Conservation (phyloP, 176 grass and related monocot genomes). For the Triticum turgidum region DNA sequence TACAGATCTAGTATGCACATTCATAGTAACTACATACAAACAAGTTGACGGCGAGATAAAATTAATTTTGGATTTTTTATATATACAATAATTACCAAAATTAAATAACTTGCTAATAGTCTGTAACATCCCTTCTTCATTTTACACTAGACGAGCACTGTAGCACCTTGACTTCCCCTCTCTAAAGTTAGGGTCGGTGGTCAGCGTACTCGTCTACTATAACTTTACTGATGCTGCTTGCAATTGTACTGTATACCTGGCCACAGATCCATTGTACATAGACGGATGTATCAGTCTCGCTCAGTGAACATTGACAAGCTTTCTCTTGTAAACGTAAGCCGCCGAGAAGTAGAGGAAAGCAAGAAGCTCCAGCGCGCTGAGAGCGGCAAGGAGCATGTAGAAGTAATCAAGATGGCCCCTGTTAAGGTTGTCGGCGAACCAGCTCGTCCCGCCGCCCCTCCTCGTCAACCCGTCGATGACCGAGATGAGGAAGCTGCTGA, state of each 20-base stretch:
- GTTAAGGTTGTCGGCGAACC: conserved; percentile 57
- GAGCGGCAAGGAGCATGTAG: conserved; percentile 49
- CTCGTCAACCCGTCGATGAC: conserved; percentile 32
- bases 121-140: too few relatives aligned
- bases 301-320: neutral
- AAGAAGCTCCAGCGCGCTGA: conserved; percentile 35
- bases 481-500: conserved; percentile 55
- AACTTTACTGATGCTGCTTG: too few relatives aligned
- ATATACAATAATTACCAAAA: too few relatives aligned
- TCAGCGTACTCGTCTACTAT: too few relatives aligned
- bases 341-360: conserved; percentile 37
- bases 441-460: conserved; percentile 36
- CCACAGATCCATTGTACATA: neutral
- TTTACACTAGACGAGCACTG: too few relatives aligned
- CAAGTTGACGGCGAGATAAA: too few relatives aligned
- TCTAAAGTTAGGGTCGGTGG: too few relatives aligned
- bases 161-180: too few relatives aligned
- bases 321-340: conserved; percentile 39
- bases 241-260: neutral
- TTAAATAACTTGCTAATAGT: too few relatives aligned
- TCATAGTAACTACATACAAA: too few relatives aligned
- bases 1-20: too few relatives aligned
- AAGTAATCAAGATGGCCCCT: conserved; percentile 66
- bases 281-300: neutral
- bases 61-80: too few relatives aligned